Evolutionary conservation across 352 stramenopile species (phyloP).

Genomic region (Pythium dissimile): DNA sequence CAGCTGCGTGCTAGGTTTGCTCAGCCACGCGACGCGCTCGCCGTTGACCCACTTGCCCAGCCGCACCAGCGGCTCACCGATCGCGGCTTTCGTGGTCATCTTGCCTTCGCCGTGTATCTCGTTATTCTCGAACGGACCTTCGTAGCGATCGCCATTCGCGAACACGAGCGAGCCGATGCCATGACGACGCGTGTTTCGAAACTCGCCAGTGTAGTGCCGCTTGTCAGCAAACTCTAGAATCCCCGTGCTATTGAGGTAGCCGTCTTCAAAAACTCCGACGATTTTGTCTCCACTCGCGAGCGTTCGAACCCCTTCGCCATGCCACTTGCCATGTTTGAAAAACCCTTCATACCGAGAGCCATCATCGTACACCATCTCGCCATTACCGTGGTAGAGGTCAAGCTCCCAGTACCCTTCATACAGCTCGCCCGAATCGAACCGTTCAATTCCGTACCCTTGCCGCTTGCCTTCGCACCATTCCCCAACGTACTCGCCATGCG

Average conservation of each 20-base stretch:
- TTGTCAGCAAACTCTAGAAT: conserved; percentile 69
- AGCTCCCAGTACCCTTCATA: conserved; percentile 78
- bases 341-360: conserved; percentile 57
- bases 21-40: conserved; percentile 64
- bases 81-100: conserved; percentile 34
- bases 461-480: conserved; percentile 80
- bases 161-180: conserved; percentile 82
- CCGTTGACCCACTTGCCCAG: conserved; percentile 60
- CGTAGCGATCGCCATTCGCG: conserved; percentile 87
- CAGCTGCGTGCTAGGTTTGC: conserved; percentile 60
- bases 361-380: conserved; percentile 67
- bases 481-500: conserved; percentile 74
- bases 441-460: conserved; percentile 78
- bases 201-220: conserved; percentile 63
- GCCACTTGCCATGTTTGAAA: conserved; percentile 70
- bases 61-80: conserved; percentile 55
- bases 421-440: conserved; percentile 65
- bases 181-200: conserved; percentile 55
- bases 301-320: conserved; percentile 61
- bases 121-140: conserved; percentile 85
- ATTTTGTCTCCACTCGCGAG: conserved; percentile 60
- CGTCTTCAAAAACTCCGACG: conserved; percentile 48
- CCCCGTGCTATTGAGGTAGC: conserved; percentile 50
- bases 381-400: conserved; percentile 64
- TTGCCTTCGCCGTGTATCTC: conserved; percentile 83